Base-by-base conservation (phyloP, 768 basidiomycete species). In the Calocybe gangraenosa region DNA sequence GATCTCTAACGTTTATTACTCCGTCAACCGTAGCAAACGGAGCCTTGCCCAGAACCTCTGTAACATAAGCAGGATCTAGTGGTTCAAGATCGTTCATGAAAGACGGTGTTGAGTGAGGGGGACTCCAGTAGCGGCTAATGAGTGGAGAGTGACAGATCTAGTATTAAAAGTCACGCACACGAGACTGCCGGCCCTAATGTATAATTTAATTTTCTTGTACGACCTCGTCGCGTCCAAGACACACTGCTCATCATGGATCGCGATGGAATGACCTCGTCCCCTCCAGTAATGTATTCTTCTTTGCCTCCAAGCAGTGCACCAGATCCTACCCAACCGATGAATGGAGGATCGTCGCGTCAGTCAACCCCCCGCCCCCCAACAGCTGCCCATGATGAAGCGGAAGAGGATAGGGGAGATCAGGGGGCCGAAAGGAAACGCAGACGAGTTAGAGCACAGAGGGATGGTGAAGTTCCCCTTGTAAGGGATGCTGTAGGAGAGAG, bases 401-500 rank as follows among this genome's bases (percentile, higher is more conserved):
- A 69, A 47, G 67, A 67, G 32, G 66, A 66, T 14, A 65, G 60
- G 38, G 60, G 61, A 6, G 56, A 64, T 31, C 73, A 76, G 7
- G 44, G 62, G 3, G 62, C 58, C 7, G 52, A 53, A n/a, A 60
- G 61, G 19, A 70, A 65, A 44, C 62, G 73, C 14, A 70, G 76
- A 46, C 69, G 75, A 45, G 73, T 75, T 34, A 71, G 75, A 44
- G 70, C 71, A 10, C 74, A 74, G 47, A 68, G 65, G 8, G 76
- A 76, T 43, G 76, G 68, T 3, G 88, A 93, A 56, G 78, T 96
- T 0, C 89, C 93, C 2, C 70, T 90, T 40, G 93, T 98, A 1
- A 85, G 84, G 56, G 96, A 98, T 66, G 84, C 88, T 23, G 95
- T 97, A 15, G 95, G 95, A 42, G 94, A 98, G 70, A 91, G 89